Evolutionary conservation across 2,329 filamentous ascomycete species (phyloP).

Genomic region (Trichoderma sp.): DNA sequence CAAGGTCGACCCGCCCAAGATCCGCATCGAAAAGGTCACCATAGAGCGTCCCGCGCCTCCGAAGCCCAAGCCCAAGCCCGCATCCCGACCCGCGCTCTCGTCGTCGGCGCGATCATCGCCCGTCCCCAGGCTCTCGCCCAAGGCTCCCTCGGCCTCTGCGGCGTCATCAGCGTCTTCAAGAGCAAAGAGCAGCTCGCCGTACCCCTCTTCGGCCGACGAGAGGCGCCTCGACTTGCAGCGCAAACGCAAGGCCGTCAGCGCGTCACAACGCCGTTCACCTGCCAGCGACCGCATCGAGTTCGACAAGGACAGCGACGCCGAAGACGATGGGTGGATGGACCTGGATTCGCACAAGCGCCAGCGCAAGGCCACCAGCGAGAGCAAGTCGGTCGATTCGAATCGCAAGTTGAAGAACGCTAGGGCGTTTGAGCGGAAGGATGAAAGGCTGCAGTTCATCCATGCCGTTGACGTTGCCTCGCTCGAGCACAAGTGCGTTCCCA

Average conservation of each 20-base stretch:
- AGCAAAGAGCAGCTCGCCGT: slow-evolving; percentile 43
- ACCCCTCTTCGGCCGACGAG: slow-evolving; percentile 41
- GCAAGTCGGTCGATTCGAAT: slow-evolving; percentile 44
- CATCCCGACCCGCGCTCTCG: slow-evolving; percentile 28
- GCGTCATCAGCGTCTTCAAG: slow-evolving; percentile 27
- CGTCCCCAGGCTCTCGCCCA: slow-evolving; percentile 41
- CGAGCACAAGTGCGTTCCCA: slow-evolving; percentile 49
- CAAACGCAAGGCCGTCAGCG: slow-evolving; percentile 47
- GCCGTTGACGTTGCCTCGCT: slow-evolving; percentile 55
- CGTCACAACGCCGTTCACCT: slow-evolving; percentile 41
- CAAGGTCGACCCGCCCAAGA: slow-evolving; percentile 49
- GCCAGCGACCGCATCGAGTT: slow-evolving; percentile 49
- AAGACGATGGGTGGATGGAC: slow-evolving; percentile 52
- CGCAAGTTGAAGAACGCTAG: slow-evolving; percentile 45
- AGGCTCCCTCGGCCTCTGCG: slow-evolving; percentile 26
- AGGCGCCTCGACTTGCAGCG: slow-evolving; percentile 44
- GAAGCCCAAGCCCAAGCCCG: slow-evolving; percentile 36
- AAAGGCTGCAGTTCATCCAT: slow-evolving; percentile 52
- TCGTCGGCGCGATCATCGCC: slow-evolving; percentile 34
- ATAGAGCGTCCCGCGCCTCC: slow-evolving; percentile 39
- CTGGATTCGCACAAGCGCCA: slow-evolving; percentile 49
- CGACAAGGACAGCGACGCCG: slow-evolving; percentile 50
- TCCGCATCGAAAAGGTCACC: slow-evolving; percentile 52
- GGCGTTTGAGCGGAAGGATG: slow-evolving; percentile 44
- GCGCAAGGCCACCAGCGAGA: slow-evolving; percentile 41